phyloP scores from a whole-genome alignment of 495 filamentous ascomycete genomes.

The Hypoxylon trugodes region DNA sequence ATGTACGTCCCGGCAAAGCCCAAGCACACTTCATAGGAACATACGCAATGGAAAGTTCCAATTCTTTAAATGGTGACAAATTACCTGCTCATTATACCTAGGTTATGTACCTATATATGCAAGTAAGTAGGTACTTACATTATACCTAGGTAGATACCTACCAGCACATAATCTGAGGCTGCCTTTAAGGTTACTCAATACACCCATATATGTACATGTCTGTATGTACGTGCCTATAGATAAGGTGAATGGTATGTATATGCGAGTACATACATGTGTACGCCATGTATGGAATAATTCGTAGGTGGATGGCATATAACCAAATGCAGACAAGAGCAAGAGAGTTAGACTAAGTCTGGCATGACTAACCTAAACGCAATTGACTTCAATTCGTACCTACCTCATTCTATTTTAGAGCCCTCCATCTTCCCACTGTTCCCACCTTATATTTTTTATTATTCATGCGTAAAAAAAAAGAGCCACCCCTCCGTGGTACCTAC shows the following conservation, averaged over 20 bases:
- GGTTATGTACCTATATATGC: too few relatives aligned
- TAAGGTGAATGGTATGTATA: too few relatives aligned
- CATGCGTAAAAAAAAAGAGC: neutral
- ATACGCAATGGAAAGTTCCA: slow-evolving; percentile 32
- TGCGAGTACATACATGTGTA: too few relatives aligned
- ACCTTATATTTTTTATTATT: slow-evolving; percentile 1
- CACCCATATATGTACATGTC: neutral
- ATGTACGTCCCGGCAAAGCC: slow-evolving; percentile 32
- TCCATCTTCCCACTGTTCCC: neutral
- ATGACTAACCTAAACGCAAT: neutral
- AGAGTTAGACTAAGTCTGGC: neutral
- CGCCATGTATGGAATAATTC: slow-evolving; percentile 14
- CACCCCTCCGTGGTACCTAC: neutral
- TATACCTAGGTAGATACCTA: neutral
- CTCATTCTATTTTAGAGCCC: neutral
- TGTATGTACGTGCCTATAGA: too few relatives aligned
- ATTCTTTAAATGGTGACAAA: slow-evolving; percentile 14
- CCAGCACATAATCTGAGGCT: neutral
- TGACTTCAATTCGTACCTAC: slow-evolving; percentile 14
- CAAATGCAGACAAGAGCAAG: slow-evolving; percentile 15
- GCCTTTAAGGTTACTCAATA: slow-evolving; percentile 8
- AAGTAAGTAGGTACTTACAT: neutral
- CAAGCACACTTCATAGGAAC: slow-evolving; percentile 30
- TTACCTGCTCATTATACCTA: slow-evolving; percentile 28
- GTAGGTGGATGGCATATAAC: slow-evolving; percentile 4